A percentile compares a stretch with the other conserved stretches of the same genome.
Conservation (phyloP, 108 stramenopile genomes). For the Epithemia pelagica region DNA sequence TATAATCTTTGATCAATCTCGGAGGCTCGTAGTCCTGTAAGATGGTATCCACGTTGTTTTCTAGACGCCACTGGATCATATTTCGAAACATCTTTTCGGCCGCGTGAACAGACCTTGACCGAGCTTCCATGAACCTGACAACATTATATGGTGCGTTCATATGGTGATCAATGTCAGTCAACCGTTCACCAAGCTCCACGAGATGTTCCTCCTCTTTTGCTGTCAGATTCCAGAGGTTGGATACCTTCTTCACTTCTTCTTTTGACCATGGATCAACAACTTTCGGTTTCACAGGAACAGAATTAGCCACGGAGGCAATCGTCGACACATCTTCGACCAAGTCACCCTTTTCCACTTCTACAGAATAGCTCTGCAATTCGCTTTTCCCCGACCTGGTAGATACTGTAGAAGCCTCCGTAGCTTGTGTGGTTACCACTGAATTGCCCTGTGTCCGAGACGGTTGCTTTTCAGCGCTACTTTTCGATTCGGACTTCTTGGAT, state of each 20-base stretch:
- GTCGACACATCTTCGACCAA: too few relatives aligned
- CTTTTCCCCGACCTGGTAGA: too few relatives aligned
- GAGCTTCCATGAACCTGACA: constrained; percentile 7
- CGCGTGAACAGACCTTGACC: not conserved
- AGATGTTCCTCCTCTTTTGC: constrained; percentile 1
- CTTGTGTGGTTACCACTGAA: too few relatives aligned
- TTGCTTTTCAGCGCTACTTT: too few relatives aligned
- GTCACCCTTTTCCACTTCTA: too few relatives aligned
- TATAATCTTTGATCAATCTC: not conserved
- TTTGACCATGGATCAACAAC: not conserved
- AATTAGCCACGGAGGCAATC: too few relatives aligned
- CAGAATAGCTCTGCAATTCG: too few relatives aligned
- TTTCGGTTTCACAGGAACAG: too few relatives aligned
- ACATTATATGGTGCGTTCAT: constrained; percentile 1
- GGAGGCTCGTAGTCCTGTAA: constrained; percentile 13
- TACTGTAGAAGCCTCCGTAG: too few relatives aligned
- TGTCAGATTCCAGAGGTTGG: not conserved
- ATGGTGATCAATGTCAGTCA: constrained; percentile 1
- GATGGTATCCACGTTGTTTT: constrained; percentile 13
- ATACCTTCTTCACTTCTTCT: not conserved
- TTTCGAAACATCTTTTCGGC: constrained; percentile 17
- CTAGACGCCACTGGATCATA: constrained; percentile 11
- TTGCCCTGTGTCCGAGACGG: too few relatives aligned
- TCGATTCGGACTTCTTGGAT: too few relatives aligned
- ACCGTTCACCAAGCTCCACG: not conserved